Conservation (phyloP, 2,329 filamentous ascomycete genomes). For the Cercospora zeae-maydis region DNA sequence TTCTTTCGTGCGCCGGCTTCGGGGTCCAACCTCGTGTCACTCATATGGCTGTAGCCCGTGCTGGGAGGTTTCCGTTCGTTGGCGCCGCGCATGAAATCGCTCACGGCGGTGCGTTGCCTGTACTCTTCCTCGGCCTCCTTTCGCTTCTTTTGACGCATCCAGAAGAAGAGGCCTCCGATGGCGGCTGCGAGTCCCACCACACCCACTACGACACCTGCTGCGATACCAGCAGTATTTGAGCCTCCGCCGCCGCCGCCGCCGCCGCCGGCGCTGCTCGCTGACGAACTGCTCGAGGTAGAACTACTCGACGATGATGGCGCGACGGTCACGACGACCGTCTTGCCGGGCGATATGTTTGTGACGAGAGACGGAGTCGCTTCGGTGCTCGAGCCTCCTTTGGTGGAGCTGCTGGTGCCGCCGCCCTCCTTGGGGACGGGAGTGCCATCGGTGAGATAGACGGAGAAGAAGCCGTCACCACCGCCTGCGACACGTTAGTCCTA, state of each 20-base stretch:
- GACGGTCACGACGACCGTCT: constrained; percentile 37
- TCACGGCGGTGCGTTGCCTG: constrained; percentile 73
- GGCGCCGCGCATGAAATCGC: constrained; percentile 62
- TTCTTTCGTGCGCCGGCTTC: constrained; percentile 48
- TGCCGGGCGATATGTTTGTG: constrained; percentile 33
- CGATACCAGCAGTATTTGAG: constrained; percentile 76
- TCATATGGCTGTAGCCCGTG: constrained; percentile 66
- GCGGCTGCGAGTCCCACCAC: constrained; percentile 66
- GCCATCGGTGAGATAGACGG: constrained; percentile 48
- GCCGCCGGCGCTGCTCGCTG: constrained; percentile 29
- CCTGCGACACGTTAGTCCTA: constrained; percentile 41
- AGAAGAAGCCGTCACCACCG: constrained; percentile 54
- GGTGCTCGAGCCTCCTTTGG: constrained; percentile 12
- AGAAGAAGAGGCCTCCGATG: constrained; percentile 68
- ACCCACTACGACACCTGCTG: constrained; percentile 81
- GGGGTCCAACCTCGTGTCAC: constrained; percentile 84
- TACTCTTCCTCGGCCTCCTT: constrained; percentile 80
- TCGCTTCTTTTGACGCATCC: constrained; percentile 71
- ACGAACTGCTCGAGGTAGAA: constrained; percentile 46
- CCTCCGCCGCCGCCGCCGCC: constrained; percentile 25
- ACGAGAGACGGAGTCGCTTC: constrained; percentile 28
- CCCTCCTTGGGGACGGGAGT: constrained; percentile 39
- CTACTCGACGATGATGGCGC: constrained; percentile 33
- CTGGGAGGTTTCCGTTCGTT: constrained; percentile 52
- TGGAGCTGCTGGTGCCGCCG: constrained; percentile 32